phyloP scores from a whole-genome alignment of 1,139 yeast genomes.

The Hyphopichia pseudoburtonii region DNA sequence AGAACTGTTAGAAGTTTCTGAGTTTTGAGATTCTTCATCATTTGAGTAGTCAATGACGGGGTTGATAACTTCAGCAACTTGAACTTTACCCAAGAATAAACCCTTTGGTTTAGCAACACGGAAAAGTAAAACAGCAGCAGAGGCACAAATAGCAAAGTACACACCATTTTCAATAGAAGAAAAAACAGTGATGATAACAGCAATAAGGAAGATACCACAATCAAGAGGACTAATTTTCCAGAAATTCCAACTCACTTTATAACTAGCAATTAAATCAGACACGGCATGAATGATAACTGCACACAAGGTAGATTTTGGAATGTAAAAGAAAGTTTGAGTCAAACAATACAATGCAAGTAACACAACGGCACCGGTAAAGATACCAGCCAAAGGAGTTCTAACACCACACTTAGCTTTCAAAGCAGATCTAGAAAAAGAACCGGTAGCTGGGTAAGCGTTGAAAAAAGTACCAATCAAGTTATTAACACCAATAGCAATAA shows the following conservation, averaged over 20 bases:
- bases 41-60: constrained; percentile 39
- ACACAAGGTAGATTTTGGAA: constrained; percentile 83
- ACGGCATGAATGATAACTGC: constrained; percentile 97
- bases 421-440: constrained; percentile 94
- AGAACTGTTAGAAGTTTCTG: constrained; percentile 7
- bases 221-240: constrained; percentile 80
- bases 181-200: constrained; percentile 78
- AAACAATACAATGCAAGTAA: constrained; percentile 81
- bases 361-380: constrained; percentile 87
- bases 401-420: constrained; percentile 95
- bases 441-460: constrained; percentile 94
- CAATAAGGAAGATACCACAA: constrained; percentile 70
- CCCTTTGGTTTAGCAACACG: constrained; percentile 82
- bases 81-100: constrained; percentile 75
- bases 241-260: constrained; percentile 68
- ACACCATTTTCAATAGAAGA: constrained; percentile 85
- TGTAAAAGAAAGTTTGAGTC: constrained; percentile 80
- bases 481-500: constrained; percentile 90
- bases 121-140: constrained; percentile 71
- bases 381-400: constrained; percentile 90
- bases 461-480: constrained; percentile 90
- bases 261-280: constrained; percentile 76
- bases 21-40: constrained; percentile 9
- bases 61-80: constrained; percentile 66
- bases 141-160: constrained; percentile 86